These are phyloP conservation scores for Colletotrichum coccodes DNA, from an alignment of 2,329 filamentous ascomycete species.

Conservation along the genomic window DNA sequence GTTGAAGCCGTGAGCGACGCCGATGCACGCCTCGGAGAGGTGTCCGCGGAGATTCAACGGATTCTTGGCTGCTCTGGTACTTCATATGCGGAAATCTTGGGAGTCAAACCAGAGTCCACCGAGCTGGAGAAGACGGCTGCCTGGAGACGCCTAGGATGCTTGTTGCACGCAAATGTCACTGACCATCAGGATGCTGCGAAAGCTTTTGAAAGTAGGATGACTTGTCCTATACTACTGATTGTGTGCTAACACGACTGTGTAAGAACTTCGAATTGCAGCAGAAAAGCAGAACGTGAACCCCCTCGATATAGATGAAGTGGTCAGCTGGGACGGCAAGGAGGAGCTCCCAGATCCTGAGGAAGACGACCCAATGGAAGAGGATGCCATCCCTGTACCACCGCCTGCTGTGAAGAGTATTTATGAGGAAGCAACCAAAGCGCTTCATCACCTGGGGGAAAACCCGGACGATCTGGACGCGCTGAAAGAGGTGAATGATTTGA, in stretches of 20 bases:
- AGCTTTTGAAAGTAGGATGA: not conserved
- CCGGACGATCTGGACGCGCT: not conserved
- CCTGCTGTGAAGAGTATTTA: not conserved
- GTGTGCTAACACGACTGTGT: not conserved
- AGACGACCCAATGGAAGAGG: not conserved
- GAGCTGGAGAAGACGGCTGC: not conserved
- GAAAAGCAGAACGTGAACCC: slow-evolving; percentile 35
- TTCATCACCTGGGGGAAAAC: not conserved
- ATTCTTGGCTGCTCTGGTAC: not conserved
- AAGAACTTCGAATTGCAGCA: not conserved
- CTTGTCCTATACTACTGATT: not conserved
- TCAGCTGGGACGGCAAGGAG: not conserved
- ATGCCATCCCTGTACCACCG: not conserved
- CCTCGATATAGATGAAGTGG: slow-evolving; percentile 39
- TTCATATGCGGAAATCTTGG: slow-evolving; percentile 1
- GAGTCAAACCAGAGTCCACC: not conserved
- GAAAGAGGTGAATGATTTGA: not conserved
- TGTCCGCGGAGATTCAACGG: not conserved
- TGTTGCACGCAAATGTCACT: not conserved
- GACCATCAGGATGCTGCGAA: not conserved
- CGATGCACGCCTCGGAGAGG: not conserved
- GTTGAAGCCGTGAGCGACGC: not conserved
- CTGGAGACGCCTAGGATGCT: slow-evolving; percentile 1
- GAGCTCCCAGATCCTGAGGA: not conserved
- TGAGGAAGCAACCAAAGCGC: not conserved